phyloP scores from a whole-genome alignment of 148 eudicot species.

The Silene latifolia region DNA sequence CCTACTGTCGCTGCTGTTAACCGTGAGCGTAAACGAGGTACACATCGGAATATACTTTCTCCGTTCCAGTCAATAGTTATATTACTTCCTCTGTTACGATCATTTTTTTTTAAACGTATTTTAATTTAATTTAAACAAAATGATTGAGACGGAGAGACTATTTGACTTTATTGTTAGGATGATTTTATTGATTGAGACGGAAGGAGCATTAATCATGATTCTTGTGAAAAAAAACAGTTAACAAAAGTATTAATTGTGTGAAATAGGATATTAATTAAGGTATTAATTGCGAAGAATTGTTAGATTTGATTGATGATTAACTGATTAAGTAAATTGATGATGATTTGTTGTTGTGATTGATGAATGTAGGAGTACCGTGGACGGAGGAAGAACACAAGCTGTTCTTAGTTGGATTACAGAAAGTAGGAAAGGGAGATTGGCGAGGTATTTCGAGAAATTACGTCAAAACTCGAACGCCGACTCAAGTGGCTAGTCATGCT shows the following conservation, averaged over 20 bases:
- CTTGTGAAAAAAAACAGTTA: no score
- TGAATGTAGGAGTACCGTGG: constrained; percentile 62
- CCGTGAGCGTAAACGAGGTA: constrained; percentile 77
- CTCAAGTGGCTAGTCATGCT: constrained; percentile 84
- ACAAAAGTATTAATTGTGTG: no score
- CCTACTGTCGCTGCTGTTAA: constrained; percentile 16
- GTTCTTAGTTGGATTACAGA: constrained; percentile 63
- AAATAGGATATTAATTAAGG: no score
- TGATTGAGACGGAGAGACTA: no score
- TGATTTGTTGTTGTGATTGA: constrained; percentile 11
- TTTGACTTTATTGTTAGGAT: no score
- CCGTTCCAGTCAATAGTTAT: no score
- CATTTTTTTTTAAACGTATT: no score
- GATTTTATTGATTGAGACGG: no score
- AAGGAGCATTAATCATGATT: no score
- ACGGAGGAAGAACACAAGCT: constrained; percentile 78
- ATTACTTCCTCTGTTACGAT: no score
- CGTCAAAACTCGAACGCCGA: constrained; percentile 77
- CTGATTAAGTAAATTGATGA: not conserved
- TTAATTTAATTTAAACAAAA: no score
- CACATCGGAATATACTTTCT: not conserved
- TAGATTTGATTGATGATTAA: not conserved
- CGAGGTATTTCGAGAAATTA: constrained; percentile 70
- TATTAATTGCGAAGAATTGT: no score
- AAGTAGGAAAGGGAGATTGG: constrained; percentile 80